Base-by-base conservation (phyloP, 2,329 filamentous ascomycete species). In the Dothideomycetes sp. region DNA sequence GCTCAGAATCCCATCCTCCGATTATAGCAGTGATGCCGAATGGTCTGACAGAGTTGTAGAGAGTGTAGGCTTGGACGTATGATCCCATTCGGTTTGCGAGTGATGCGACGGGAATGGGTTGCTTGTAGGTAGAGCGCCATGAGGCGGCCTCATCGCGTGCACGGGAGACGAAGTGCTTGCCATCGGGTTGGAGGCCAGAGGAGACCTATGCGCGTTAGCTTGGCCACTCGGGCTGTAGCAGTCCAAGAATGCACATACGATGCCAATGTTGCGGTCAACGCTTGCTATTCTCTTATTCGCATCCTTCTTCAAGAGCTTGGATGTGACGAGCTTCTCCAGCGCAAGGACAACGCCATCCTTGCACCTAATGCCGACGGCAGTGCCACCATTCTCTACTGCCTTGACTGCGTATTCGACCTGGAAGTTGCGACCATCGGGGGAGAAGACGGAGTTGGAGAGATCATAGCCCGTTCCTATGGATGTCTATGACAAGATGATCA, bases 401-500 rank as follows among this genome's bases (percentile, higher is more conserved):
- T 98, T 98, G 54, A 93, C 83, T 52, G 91, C 91, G 64, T 98
- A 98, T 74, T 98, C 91, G 64, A 81, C 78, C 68, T 98, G 91
- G 66, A 98, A 98, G 66, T 98, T 98, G 55, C 91, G 84, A 60
- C 91, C 91, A 69, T 98, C 91, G 51, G 91, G 91, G 36, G 91
- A 96, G 75, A 96, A 98, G 72, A 96, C 93, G 59, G 91, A 96
- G 77, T 98, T 98, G 63, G 86, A 86, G 57, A 98, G 82, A 78
- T 98, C 91, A 71, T 98, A 98, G 60, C 91, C 91, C 57, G 91
- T 98, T 61, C 91, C 91, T 83, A 98, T 98, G 60, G 91, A 98
- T 59, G 91, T 98, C 91, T 98, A 34, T 10, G 18, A 37, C 32
- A 15, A 15, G 7, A 31, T 18, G 33, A 35, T 14, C 34, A 18